phyloP scores from a whole-genome alignment of 371 early-diverging fungal species.

The Zychaea mexicana region DNA sequence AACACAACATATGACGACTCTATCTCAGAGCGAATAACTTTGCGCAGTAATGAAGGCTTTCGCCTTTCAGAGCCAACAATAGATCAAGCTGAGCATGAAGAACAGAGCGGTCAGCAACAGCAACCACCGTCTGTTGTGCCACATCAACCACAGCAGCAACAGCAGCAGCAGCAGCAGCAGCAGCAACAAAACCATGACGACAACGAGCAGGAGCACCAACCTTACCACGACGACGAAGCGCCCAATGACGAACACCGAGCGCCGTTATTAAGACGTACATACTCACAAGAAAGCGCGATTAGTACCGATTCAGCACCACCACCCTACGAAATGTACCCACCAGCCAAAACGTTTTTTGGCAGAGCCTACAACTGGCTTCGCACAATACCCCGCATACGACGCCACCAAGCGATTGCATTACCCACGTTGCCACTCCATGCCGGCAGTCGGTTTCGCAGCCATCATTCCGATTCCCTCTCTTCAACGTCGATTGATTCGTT shows the following conservation, averaged over 20 bases:
- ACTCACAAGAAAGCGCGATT: conserved; percentile 38
- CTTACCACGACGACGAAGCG: too few relatives aligned
- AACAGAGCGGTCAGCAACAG: background rate
- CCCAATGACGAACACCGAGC: conserved; percentile 7
- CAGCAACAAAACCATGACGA: background rate
- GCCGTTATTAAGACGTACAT: conserved; percentile 16
- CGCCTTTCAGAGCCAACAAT: background rate
- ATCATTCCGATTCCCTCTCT: conserved; percentile 16
- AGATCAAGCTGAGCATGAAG: background rate
- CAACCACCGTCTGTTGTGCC: too few relatives aligned
- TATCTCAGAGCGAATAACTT: conserved; percentile 10
- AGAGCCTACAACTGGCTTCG: conserved; percentile 49
- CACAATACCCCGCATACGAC: conserved; percentile 40
- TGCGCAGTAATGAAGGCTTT: conserved; percentile 3
- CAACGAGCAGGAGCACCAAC: background rate
- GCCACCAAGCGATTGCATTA: conserved; percentile 47
- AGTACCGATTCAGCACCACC: conserved; percentile 51
- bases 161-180: background rate
- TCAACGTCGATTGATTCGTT: conserved; percentile 24
- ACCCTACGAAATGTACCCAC: conserved; percentile 52
- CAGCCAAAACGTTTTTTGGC: conserved; percentile 41
- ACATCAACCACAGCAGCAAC: background rate
- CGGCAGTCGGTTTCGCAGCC: conserved; percentile 6
- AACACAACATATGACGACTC: conserved; percentile 7
- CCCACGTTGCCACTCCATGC: conserved; percentile 31